phyloP scores from a whole-genome alignment of 768 basidiomycete genomes.

The Tulasnella sp. region DNA sequence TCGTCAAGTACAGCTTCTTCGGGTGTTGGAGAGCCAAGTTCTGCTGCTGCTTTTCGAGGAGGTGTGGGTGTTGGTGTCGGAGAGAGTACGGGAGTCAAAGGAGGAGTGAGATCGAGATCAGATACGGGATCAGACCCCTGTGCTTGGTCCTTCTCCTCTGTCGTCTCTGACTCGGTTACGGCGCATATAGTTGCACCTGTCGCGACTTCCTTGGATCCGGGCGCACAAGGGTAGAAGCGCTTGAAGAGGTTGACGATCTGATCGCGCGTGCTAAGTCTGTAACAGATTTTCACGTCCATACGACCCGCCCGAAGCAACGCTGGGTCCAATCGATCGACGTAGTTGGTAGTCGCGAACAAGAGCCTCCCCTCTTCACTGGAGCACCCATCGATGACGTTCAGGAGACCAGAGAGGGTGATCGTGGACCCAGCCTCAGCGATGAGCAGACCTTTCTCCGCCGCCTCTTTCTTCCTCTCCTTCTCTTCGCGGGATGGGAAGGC shows the following conservation, averaged over 20 bases:
- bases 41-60: neutral
- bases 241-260: conserved; percentile 43
- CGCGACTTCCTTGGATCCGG: neutral
- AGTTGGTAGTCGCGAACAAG: conserved; percentile 52
- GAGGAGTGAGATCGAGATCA: neutral
- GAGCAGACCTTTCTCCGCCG: neutral
- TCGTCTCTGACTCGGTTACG: neutral
- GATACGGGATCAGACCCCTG: neutral
- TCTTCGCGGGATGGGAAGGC: conserved; percentile 43
- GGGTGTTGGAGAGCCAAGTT: neutral
- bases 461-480: conserved; percentile 23
- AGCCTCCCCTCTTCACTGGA: conserved; percentile 50
- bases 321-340: conserved; percentile 43
- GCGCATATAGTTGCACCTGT: neutral
- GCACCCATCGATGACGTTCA: conserved; percentile 52
- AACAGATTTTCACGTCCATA: conserved; percentile 46
- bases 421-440: conserved; percentile 23
- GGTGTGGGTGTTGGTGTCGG: neutral
- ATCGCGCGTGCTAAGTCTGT: conserved; percentile 37
- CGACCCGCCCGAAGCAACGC: conserved; percentile 50
- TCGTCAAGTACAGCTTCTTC: conserved; percentile 6
- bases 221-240: conserved; percentile 37
- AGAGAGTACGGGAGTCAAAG: conserved; percentile 1
- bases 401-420: conserved; percentile 44
- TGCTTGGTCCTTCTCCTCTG: neutral